Percentiles rank a stretch among this genome's conserved stretches.
These are phyloP conservation scores for Blastobotrys proliferans DNA, from an alignment of 1,139 yeast genomes.

Conservation along the genomic window DNA sequence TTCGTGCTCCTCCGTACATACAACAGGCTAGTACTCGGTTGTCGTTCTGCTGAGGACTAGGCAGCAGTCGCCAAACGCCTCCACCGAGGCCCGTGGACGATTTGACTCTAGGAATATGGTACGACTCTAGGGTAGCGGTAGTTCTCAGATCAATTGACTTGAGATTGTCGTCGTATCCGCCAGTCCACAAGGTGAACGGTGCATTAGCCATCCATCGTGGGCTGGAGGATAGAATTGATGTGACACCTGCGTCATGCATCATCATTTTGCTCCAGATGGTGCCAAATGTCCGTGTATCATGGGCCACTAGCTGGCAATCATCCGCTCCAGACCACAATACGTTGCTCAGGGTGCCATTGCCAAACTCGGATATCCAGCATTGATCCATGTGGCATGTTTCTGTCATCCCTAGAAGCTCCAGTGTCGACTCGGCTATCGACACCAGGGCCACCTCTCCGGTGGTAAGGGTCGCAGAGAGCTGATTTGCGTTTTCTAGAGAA, in stretches of 20 bases:
- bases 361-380: constrained; percentile 87
- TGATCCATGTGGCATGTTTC: constrained; percentile 57
- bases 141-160: constrained; percentile 67
- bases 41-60: constrained; percentile 46
- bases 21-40: constrained; percentile 64
- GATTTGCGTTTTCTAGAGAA: constrained; percentile 19
- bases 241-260: constrained; percentile 84
- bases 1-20: constrained; percentile 92
- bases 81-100: constrained; percentile 64
- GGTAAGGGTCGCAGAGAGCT: constrained; percentile 34
- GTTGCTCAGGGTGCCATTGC: constrained; percentile 46
- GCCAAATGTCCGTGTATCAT: constrained; percentile 53
- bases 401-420: constrained; percentile 16
- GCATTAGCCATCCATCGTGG: constrained; percentile 35
- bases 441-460: constrained; percentile 33
- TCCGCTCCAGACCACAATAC: constrained; percentile 89
- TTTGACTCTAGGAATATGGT: constrained; percentile 47
- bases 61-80: constrained; percentile 90
- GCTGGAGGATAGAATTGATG: constrained; percentile 54
- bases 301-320: constrained; percentile 71
- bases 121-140: constrained; percentile 39
- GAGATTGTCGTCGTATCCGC: constrained; percentile 84
- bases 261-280: constrained; percentile 50
- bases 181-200: constrained; percentile 58
- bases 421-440: constrained; percentile 15